Base-by-base conservation (phyloP, 1,284 basidiomycete species). In the Moesziomyces sp. region DNA sequence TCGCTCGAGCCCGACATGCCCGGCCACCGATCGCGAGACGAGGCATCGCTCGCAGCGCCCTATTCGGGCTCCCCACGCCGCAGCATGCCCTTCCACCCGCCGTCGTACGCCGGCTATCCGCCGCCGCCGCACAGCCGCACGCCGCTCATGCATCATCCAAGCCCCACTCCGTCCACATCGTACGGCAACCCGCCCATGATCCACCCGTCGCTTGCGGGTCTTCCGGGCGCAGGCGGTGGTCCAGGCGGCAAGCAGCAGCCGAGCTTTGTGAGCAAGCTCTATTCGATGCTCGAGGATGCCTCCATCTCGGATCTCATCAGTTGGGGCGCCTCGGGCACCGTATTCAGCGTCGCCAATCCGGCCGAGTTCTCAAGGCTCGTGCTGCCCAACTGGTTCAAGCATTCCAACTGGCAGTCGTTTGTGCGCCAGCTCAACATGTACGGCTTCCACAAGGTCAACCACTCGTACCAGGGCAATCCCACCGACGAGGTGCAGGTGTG, bases 391-490 rank as follows among this genome's bases (percentile, higher is more conserved):
- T 81, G 77, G 76, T 81, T 81, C 77, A 81, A 81, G 72, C 79
- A 81, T 55, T 77, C 76, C 54, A 81, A 80, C 50, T 81, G 79
- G 79, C 79, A 81, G 40, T 80, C 78, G 11, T 81, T 81, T 60
- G 78, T 81, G 9, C 71, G 79, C 6, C 79, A 81, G 53, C 74
- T 81, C 55, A 81, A 81, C 74, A 74, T 77, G 74, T 76, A 78
- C 50, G 79, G 78, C 26, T 81, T 81, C 46, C 78, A 81, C 74
- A 81, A 81, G 62, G 79, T 81, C 46, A 81, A 81, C 51, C 79
- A 81, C 38, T 78, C 75, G 30, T 80, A 74, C 35, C 78, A 78
- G 35, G 77, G 78, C 21, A 71, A 72, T 10, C 74, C 76, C 1
- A 68, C 63, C 24, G 78, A 78, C 50, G 79, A 80, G 38, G 69